Evolutionary conservation across 345 rosid species (phyloP), one percentile per base, ranked within the genome.

Genomic region (Rubroshorea leprosula): DNA sequence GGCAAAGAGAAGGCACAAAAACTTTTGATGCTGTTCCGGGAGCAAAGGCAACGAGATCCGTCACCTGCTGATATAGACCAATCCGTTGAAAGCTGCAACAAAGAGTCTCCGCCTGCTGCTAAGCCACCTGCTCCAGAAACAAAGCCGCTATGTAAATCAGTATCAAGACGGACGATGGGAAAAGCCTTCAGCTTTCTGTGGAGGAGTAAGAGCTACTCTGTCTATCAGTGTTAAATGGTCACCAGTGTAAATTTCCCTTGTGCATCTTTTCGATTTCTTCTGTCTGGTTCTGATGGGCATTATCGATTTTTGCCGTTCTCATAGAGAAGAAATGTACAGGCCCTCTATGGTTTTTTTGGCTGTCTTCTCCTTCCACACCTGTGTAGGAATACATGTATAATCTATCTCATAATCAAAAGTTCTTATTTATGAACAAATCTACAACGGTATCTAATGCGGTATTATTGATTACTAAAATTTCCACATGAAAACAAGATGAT

Each of bases 1-100:
- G 97, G 93, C 38, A 81, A 71, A 82, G 97, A 94, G 52, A 90
- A 85, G 77, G 85, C 99, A 0, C 96, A 84, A 69, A 87, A 84
- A 66, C 96, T 94, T 50, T 68, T 94, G 49, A 80, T 85, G 96
- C 69, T 90, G 61, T 94, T 94, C 63, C 75, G 97, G 16, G 93
- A 94, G 70, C 96, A 94, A 58, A 68, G 99, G 60, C 99, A 90
- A 58, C 70, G 84, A 2, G 97, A 94, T 39, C 91, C 78, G 24
- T 70, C 89, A 16, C 69, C 77, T 39, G 59, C 76, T 18, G 77
- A 68, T 20, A 39, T 57, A n/a, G 64, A 49, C 6, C 62, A 58
- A 23, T 55, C 17, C 23, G 69, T 54, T 20, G 88, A 75, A 63
- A 76, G 61, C 49, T 69, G 68, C 16, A 61, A 76, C 51, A n/a